Evolutionary conservation across 768 basidiomycete genomes (phyloP).

Genomic region (Suillus occidentalis): DNA sequence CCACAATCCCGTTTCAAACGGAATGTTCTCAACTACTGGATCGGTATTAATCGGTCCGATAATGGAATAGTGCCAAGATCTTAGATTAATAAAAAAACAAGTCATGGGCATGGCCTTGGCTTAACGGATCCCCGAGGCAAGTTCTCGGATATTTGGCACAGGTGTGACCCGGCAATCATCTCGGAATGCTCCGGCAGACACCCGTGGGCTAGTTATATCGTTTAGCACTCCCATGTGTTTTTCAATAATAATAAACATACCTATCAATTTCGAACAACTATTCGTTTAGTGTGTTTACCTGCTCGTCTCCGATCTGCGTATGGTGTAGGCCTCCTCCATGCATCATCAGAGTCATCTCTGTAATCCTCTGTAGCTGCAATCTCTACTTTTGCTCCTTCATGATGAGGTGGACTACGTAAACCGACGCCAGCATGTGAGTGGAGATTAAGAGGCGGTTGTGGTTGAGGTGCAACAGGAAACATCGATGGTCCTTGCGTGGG

Average conservation of each 20-base stretch:
- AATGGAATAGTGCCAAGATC: not conserved
- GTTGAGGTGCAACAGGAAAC: constrained; percentile 31
- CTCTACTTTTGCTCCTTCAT: constrained; percentile 34
- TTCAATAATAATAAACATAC: too few species aligned
- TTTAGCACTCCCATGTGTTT: too few species aligned
- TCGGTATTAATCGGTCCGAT: too few species aligned
- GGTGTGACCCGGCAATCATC: not conserved
- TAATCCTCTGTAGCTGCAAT: constrained; percentile 46
- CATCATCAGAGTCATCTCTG: constrained; percentile 61
- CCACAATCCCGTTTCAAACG: constrained; percentile 22
- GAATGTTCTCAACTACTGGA: constrained; percentile 21
- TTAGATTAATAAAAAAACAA: constrained; percentile 7
- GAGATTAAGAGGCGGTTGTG: constrained; percentile 36
- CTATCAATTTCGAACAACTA: constrained; percentile 50
- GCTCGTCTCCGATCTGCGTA: constrained; percentile 73
- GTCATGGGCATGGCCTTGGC: constrained; percentile 2
- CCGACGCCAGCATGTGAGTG: constrained; percentile 24
- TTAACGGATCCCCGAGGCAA: constrained; percentile 8
- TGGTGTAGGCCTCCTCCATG: constrained; percentile 73
- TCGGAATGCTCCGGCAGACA: too few species aligned
- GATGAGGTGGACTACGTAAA: constrained; percentile 50
- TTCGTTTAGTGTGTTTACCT: constrained; percentile 76
- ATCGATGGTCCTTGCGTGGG: too few species aligned
- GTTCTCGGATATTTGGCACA: constrained; percentile 3
- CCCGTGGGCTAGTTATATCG: too few species aligned